A percentile compares a stretch with the other conserved stretches of the same genome.
Evolutionary conservation across 495 filamentous ascomycete species (phyloP).

Genomic region (Aspergillus carlsbadensis): DNA sequence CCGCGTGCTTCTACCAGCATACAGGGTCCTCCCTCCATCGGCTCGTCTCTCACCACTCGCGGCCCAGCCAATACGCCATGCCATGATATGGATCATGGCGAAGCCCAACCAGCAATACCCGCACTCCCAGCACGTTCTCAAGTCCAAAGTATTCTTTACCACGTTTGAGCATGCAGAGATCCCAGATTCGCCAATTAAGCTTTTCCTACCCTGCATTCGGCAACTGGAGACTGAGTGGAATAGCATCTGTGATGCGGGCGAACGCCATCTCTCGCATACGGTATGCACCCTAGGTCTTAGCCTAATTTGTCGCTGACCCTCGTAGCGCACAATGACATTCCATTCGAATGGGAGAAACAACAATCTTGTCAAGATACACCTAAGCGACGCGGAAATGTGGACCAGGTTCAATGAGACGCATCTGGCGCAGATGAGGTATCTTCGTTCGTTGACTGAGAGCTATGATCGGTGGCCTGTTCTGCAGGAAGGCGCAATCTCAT

Average conservation of each 20-base stretch:
- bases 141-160: not conserved
- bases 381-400: conserved; percentile 1
- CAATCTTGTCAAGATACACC: not conserved
- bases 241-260: not conserved
- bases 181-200: not conserved
- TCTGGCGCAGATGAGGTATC: not conserved
- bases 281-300: not conserved
- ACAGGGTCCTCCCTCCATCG: not conserved
- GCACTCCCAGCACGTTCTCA: not conserved
- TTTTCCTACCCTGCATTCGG: not conserved
- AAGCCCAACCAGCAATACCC: not conserved
- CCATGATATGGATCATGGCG: conserved; percentile 1
- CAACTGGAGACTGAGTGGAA: not conserved
- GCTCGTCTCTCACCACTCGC: not conserved
- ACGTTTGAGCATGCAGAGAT: not conserved
- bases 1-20: not conserved
- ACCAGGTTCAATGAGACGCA: not conserved
- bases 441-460: not conserved
- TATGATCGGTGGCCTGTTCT: not conserved
- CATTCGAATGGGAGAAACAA: not conserved
- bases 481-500: not conserved
- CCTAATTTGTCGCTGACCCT: not conserved
- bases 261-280: not conserved
- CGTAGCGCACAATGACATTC: not conserved
- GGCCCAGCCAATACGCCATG: not conserved